Evolutionary conservation across 2,329 filamentous ascomycete species (phyloP), one percentile per base, ranked within the genome.

Genomic region (Fusarium sp.): DNA sequence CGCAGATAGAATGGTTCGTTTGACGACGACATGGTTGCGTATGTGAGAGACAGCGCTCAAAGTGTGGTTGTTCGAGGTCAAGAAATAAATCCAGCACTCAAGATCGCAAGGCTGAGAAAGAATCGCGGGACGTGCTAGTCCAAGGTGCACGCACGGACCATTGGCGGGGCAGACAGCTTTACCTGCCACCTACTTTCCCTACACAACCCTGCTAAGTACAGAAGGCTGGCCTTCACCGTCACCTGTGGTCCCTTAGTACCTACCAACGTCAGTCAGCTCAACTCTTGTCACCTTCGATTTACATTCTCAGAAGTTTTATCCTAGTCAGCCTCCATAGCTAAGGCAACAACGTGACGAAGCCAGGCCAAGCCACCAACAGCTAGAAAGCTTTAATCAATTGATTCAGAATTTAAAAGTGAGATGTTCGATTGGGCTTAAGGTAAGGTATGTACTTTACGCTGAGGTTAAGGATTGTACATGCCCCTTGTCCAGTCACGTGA

Each of bases 1-100:
- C 96, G 91, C 72, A 99, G 83, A 77, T 99, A 99, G 79, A 99
- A 98, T 9, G 92, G 91, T 75, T 97, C 94, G 80, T 87, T 91
- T 74, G 85, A 81, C 61, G 86, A 84, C 73, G 91, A 84, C 86
- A 91, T 94, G 63, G 76, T 83, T 72, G 72, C 73, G 69, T 65
- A 56, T 59, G 28, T 30, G 10, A 49, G 9, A 46, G 30, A 46
- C 23, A 42, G 53, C 42, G 36, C 38, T 33, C 47, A 38, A 40
- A 18, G 47, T 18, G 50, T 38, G 34, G 51, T 28, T 51, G 41
- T 49, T 42, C 49, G 37, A 41, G 38, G 31, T 53, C 28, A 56
- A 60, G 44, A 57, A 45, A 54, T 44, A 41, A 52, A 62, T 61
- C 53, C 23, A 41, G 40, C 33, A 42, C 61, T 40, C 28, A 18